These are phyloP conservation scores for Phylloboletellus chloephorus DNA, from an alignment of 1,284 basidiomycete genomes.

Conservation along the genomic window DNA sequence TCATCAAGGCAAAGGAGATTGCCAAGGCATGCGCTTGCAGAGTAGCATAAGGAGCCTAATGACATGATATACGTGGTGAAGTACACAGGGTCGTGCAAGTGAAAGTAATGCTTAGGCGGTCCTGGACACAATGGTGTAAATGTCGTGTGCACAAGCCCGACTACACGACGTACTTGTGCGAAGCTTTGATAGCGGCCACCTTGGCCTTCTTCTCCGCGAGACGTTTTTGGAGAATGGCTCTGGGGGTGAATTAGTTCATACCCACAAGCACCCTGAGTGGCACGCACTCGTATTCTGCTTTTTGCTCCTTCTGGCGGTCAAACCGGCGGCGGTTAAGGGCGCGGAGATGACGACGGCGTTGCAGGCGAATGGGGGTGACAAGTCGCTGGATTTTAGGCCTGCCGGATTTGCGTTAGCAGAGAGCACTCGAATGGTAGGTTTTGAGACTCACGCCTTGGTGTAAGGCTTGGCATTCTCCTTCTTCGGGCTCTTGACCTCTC, in stretches of 20 bases:
- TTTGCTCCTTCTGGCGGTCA: slow-evolving; percentile 92
- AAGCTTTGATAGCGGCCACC: slow-evolving; percentile 71
- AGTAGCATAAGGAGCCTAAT: slow-evolving; percentile 20
- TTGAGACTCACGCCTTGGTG: slow-evolving; percentile 85
- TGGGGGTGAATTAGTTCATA: slow-evolving; percentile 22
- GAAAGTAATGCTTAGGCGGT: slow-evolving; percentile 15
- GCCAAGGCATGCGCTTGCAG: slow-evolving; percentile 10
- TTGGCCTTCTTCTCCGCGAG: slow-evolving; percentile 91
- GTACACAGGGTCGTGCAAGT: slow-evolving; percentile 17
- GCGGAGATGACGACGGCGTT: slow-evolving; percentile 92
- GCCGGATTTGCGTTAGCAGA: slow-evolving; percentile 5
- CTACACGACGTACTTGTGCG: slow-evolving; percentile 49
- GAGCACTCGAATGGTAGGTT: neutral
- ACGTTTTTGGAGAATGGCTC: slow-evolving; percentile 82
- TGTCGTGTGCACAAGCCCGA: neutral
- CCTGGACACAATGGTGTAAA: slow-evolving; percentile 11
- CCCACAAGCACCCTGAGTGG: neutral
- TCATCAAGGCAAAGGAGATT: neutral
- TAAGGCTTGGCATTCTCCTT: slow-evolving; percentile 93
- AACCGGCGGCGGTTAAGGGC: slow-evolving; percentile 87
- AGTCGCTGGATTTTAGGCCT: slow-evolving; percentile 88
- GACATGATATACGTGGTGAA: slow-evolving; percentile 20
- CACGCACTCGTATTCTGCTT: slow-evolving; percentile 83
- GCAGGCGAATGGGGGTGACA: slow-evolving; percentile 92
- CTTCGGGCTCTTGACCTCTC: slow-evolving; percentile 87